Evolutionary conservation across 192 early-diverging fungal genomes (phyloP).

Genomic region (Diversispora epigaea): DNA sequence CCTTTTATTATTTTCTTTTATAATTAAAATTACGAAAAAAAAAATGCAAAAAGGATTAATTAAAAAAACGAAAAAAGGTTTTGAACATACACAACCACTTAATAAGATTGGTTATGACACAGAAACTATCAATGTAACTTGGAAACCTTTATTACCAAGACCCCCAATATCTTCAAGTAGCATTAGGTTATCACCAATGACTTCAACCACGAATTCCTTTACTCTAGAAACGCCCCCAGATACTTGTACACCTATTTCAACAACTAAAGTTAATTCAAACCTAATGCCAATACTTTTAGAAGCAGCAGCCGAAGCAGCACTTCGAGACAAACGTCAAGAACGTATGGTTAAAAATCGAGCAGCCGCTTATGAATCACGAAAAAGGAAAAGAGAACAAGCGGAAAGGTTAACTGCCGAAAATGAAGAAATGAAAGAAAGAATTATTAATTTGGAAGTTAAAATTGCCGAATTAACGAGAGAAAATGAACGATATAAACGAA

Average conservation of each 20-base stretch:
- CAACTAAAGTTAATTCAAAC: not conserved
- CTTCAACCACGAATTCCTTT: not conserved
- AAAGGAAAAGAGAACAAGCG: constrained; percentile 31
- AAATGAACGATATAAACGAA: not conserved
- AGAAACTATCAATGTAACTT: not conserved
- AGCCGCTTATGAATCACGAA: constrained; percentile 27
- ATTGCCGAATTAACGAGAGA: constrained; percentile 11
- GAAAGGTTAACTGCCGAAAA: constrained; percentile 26
- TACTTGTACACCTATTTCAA: constrained; percentile 2
- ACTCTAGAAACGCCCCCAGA: not conserved
- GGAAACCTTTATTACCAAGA: constrained; percentile 23
- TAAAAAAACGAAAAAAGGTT: too few species aligned
- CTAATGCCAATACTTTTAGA: constrained; percentile 29
- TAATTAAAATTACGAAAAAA: too few species aligned
- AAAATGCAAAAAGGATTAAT: too few species aligned
- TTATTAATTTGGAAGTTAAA: constrained; percentile 11
- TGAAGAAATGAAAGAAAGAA: constrained; percentile 4
- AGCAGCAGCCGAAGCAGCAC: constrained; percentile 21
- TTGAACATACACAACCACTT: too few species aligned
- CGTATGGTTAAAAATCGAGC: constrained; percentile 33
- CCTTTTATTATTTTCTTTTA: too few species aligned
- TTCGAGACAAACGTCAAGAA: constrained; percentile 30
- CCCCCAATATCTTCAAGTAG: not conserved
- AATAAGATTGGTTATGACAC: too few species aligned
- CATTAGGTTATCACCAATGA: not conserved